phyloP scores from a whole-genome alignment of 768 basidiomycete species.

The Suillus alpinus region DNA sequence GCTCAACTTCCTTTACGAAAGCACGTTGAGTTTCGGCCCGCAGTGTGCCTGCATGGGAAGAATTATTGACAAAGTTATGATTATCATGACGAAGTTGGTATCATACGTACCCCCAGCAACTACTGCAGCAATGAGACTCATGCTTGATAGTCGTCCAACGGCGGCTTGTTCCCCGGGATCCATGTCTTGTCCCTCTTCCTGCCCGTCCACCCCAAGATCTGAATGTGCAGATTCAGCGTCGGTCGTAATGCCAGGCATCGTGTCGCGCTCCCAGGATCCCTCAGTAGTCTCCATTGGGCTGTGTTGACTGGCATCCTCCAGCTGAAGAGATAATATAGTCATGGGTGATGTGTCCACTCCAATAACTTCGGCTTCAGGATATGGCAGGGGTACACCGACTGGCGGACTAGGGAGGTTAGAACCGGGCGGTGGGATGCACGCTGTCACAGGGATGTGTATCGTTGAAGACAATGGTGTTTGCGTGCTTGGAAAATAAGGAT shows the following conservation, averaged over 20 bases:
- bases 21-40: slow-evolving; percentile 53
- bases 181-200: slow-evolving; percentile 38
- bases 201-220: slow-evolving; percentile 15
- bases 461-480: slow-evolving; percentile 26
- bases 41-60: slow-evolving; percentile 44
- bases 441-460: slow-evolving; percentile 16
- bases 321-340: slow-evolving; percentile 12
- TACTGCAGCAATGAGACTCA: slow-evolving; percentile 90
- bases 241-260: neutral
- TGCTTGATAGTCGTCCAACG: slow-evolving; percentile 83
- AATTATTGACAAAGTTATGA: slow-evolving; percentile 8
- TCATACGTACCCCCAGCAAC: slow-evolving; percentile 65
- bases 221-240: neutral
- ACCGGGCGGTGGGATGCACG: slow-evolving; percentile 14
- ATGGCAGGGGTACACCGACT: slow-evolving; percentile 13
- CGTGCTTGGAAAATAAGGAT: slow-evolving; percentile 55
- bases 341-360: slow-evolving; percentile 15
- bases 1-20: slow-evolving; percentile 73
- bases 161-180: slow-evolving; percentile 67
- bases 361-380: slow-evolving; percentile 13
- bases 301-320: slow-evolving; percentile 12
- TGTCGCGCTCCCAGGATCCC: neutral
- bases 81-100: slow-evolving; percentile 5
- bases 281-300: neutral
- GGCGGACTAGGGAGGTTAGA: slow-evolving; percentile 13